phyloP scores from a whole-genome alignment of 768 basidiomycete species.

The Leccinellum luteum region DNA sequence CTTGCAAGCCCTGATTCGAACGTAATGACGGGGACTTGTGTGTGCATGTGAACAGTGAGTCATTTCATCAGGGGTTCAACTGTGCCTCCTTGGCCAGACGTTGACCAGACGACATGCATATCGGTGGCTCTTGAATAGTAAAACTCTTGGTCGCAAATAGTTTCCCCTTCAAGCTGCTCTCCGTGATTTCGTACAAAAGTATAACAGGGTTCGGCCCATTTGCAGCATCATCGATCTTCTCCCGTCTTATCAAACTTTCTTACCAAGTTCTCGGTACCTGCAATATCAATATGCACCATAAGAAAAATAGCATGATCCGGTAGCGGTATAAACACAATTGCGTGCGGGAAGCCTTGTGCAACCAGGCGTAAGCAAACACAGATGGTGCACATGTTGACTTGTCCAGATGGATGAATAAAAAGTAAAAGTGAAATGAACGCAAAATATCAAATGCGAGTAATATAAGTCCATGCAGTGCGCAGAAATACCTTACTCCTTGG shows the following conservation, averaged over 20 bases:
- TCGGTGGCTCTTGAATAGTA: slow-evolving; percentile 13
- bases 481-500: slow-evolving; percentile 3
- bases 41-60: slow-evolving; percentile 33
- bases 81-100: not conserved
- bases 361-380: not conserved
- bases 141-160: not conserved
- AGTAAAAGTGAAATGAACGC: not conserved
- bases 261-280: slow-evolving; percentile 4
- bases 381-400: not conserved
- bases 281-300: not conserved
- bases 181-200: not conserved
- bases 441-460: slow-evolving; percentile 7
- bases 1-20: slow-evolving; percentile 45
- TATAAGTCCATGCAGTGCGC: slow-evolving; percentile 4
- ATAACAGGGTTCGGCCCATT: not conserved
- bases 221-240: slow-evolving; percentile 1
- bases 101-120: slow-evolving; percentile 5
- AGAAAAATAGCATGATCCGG: not conserved
- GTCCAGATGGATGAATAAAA: not conserved
- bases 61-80: not conserved
- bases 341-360: not conserved
- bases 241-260: slow-evolving; percentile 6
- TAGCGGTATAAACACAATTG: not conserved
- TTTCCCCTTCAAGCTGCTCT: slow-evolving; percentile 1
- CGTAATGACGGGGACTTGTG: slow-evolving; percentile 37